Evolutionary conservation across 164 flowering plant genomes (phyloP).

Genomic region (Dillenia suffruticosa): DNA sequence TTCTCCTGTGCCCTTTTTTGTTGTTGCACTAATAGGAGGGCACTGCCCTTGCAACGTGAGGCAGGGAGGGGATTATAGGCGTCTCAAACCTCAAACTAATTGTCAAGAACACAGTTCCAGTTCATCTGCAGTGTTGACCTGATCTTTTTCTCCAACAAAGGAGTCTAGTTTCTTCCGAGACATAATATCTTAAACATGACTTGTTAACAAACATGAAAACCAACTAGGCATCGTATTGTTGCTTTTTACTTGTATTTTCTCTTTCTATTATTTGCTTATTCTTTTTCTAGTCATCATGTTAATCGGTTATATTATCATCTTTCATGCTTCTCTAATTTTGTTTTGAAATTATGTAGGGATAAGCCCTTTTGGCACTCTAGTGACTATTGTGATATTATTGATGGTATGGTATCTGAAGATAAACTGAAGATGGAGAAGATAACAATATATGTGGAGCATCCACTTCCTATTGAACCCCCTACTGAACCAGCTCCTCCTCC

Average conservation of each 20-base stretch:
- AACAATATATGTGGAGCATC: slow-evolving; percentile 85
- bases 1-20: too few species aligned
- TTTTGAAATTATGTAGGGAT: slow-evolving; percentile 53
- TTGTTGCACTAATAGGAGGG: too few species aligned
- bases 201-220: too few species aligned
- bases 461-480: slow-evolving; percentile 96
- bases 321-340: neutral
- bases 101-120: too few species aligned
- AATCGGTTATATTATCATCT: too few species aligned
- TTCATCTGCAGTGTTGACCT: too few species aligned
- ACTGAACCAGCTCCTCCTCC: slow-evolving; percentile 96
- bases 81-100: too few species aligned
- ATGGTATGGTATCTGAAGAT: slow-evolving; percentile 30
- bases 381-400: slow-evolving; percentile 38
- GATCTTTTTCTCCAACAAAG: too few species aligned
- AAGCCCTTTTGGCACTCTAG: slow-evolving; percentile 54
- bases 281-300: slow-evolving; percentile 9
- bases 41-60: too few species aligned
- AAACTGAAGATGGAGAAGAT: slow-evolving; percentile 70
- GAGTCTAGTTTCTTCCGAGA: too few species aligned
- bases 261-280: neutral
- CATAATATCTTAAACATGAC: too few species aligned
- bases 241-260: neutral
- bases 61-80: too few species aligned
- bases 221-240: neutral